A percentile compares a stretch with the other conserved stretches of the same genome.
Evolutionary conservation across 2,329 filamentous ascomycete genomes (phyloP).

Genomic region (Cyclaneusma minus): DNA sequence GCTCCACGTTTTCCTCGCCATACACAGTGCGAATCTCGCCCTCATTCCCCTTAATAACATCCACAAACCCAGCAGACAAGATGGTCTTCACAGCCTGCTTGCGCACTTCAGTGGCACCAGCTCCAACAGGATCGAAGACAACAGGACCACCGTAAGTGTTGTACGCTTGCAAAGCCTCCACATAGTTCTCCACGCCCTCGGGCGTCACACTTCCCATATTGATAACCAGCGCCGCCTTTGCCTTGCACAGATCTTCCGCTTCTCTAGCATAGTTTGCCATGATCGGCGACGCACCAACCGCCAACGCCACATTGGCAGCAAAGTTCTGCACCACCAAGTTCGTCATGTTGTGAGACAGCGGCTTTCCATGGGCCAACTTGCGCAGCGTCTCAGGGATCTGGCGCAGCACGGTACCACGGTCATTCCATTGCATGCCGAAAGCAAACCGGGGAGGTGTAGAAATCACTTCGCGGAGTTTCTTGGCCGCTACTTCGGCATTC

Average conservation of each 20-base stretch:
- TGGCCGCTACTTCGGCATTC: constrained; percentile 49
- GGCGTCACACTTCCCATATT: constrained; percentile 91
- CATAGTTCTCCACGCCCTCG: constrained; percentile 56
- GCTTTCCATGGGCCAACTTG: no score
- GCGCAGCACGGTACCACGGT: constrained; percentile 29
- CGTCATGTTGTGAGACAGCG: constrained; percentile 92
- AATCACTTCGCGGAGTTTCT: constrained; percentile 41
- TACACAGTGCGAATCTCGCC: constrained; percentile 66
- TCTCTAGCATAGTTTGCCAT: constrained; percentile 85
- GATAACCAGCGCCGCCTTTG: constrained; percentile 68
- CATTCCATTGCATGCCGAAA: constrained; percentile 1
- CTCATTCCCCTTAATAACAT: constrained; percentile 89
- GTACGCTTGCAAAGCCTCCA: constrained; percentile 64
- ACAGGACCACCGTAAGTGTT: constrained; percentile 63
- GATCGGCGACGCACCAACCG: constrained; percentile 76
- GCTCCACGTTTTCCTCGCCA: constrained; percentile 40
- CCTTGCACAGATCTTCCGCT: constrained; percentile 60
- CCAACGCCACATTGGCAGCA: constrained; percentile 76
- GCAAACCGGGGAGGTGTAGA: constrained; percentile 14
- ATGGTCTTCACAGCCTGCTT: constrained; percentile 56
- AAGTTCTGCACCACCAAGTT: constrained; percentile 94
- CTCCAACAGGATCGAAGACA: constrained; percentile 80
- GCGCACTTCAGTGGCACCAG: constrained; percentile 65
- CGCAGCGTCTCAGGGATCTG: constrained; percentile 41
- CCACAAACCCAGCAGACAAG: constrained; percentile 59